Conservation (phyloP, 139 green algal species). For the Zygnema circumcarinatum region DNA sequence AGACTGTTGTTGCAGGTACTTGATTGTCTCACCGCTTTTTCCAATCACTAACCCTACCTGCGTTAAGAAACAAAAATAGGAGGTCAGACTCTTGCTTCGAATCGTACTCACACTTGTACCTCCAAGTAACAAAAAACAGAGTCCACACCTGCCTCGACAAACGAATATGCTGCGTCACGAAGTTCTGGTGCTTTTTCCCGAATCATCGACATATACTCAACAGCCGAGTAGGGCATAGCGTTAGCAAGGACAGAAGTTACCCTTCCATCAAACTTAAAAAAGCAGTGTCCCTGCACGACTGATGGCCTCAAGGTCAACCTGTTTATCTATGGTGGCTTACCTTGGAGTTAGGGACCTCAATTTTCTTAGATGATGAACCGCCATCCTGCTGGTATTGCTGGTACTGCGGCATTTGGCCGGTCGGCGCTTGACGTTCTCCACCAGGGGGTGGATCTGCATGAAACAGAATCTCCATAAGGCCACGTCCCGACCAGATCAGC, state of each 20-base stretch:
- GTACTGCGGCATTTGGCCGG: background rate
- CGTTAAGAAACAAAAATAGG: constrained; percentile 12
- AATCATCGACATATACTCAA: no score
- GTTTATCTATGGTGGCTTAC: no score
- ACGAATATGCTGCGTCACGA: background rate
- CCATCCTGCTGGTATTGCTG: constrained; percentile 24
- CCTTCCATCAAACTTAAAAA: no score
- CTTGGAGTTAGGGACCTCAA: constrained; percentile 46
- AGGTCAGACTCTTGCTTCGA: no score
- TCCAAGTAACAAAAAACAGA: background rate
- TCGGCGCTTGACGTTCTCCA: background rate
- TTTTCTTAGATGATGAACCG: constrained; percentile 12
- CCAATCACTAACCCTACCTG: constrained; percentile 93
- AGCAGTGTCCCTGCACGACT: no score
- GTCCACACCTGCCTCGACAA: background rate
- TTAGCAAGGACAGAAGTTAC: no score
- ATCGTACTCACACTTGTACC: no score
- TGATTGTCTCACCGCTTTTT: constrained; percentile 94
- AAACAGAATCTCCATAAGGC: no score
- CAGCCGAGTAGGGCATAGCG: no score
- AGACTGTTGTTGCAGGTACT: constrained; percentile 86
- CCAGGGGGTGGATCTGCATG: background rate
- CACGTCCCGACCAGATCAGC: no score
- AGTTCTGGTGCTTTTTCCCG: background rate
- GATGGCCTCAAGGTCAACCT: no score